A percentile compares a stretch with the other conserved stretches of the same genome.
Conservation (phyloP, 2,329 filamentous ascomycete species). For the Colletotrichum gloeosporioides region DNA sequence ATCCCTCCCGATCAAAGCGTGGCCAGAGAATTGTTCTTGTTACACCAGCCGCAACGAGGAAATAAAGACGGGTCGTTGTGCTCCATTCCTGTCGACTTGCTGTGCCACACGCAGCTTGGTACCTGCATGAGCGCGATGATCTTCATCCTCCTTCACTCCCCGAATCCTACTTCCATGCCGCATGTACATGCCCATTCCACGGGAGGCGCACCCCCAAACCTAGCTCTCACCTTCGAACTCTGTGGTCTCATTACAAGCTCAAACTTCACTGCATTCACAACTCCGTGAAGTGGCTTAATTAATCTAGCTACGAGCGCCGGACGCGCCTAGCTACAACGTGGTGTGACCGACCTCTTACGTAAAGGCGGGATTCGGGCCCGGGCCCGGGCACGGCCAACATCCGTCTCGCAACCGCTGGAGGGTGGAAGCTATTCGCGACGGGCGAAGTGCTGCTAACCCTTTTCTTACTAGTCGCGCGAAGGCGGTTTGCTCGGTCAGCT, state of each 20-base stretch:
- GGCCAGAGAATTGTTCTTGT: neutral
- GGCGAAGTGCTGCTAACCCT: no score
- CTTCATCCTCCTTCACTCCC: neutral
- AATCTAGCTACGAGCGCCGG: no score
- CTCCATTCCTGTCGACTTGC: neutral
- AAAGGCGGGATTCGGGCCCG: no score
- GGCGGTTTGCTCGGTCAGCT: no score
- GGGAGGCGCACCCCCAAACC: neutral
- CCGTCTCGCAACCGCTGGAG: no score
- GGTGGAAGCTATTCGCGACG: no score
- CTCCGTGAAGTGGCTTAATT: no score
- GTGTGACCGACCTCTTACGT: no score
- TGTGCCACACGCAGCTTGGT: neutral
- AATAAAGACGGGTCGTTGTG: neutral
- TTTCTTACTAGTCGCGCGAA: no score
- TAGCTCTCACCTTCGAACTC: neutral
- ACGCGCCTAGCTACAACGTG: no score
- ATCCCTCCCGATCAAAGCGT: neutral
- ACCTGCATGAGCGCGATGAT: neutral
- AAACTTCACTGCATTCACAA: neutral
- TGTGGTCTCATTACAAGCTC: neutral
- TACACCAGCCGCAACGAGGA: neutral
- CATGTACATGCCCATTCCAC: no score
- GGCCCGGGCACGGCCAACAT: no score
- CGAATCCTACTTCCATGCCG: neutral